Percentiles rank a stretch among this genome's conserved stretches.
Conservation (phyloP, 2,329 filamentous ascomycete genomes). For the Paecilomyces sp. region DNA sequence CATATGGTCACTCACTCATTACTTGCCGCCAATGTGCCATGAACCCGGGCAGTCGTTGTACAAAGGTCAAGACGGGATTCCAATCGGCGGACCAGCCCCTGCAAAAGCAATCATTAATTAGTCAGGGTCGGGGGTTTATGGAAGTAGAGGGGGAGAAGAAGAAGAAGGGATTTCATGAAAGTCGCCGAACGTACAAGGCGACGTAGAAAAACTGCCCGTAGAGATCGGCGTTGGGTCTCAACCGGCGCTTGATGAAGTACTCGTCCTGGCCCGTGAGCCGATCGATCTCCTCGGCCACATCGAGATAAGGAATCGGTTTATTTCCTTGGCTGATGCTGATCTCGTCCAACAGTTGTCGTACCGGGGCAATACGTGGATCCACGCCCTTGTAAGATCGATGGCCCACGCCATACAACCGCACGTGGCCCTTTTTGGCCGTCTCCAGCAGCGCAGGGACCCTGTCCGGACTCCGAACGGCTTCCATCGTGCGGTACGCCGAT, state of each 20-base stretch:
- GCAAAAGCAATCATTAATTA: not conserved
- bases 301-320: conserved; percentile 9
- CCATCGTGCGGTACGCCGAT: conserved; percentile 42
- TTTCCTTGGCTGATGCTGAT: conserved; percentile 3
- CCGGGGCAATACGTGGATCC: conserved; percentile 20
- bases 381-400: conserved; percentile 23
- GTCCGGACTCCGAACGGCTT: conserved; percentile 16
- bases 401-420: conserved; percentile 23
- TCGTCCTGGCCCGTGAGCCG: conserved; percentile 16
- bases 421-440: conserved; percentile 18
- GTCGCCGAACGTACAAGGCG: conserved; percentile 23
- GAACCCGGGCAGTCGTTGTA: conserved; percentile 23
- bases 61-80: conserved; percentile 22
- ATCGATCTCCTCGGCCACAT: conserved; percentile 21
- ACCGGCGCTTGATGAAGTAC: conserved; percentile 18
- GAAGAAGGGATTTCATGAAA: not conserved
- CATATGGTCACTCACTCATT: conserved; percentile 15
- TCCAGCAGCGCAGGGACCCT: conserved; percentile 20
- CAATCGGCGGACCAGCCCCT: conserved; percentile 22
- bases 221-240: conserved; percentile 41
- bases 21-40: conserved; percentile 30
- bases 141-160: not conserved
- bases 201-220: conserved; percentile 38
- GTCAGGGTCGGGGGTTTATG: not conserved
- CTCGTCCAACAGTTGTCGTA: conserved; percentile 17